Evolutionary conservation across 768 basidiomycete species (phyloP), one percentile per base, ranked within the genome.

Genomic region (Lactarius sp.): DNA sequence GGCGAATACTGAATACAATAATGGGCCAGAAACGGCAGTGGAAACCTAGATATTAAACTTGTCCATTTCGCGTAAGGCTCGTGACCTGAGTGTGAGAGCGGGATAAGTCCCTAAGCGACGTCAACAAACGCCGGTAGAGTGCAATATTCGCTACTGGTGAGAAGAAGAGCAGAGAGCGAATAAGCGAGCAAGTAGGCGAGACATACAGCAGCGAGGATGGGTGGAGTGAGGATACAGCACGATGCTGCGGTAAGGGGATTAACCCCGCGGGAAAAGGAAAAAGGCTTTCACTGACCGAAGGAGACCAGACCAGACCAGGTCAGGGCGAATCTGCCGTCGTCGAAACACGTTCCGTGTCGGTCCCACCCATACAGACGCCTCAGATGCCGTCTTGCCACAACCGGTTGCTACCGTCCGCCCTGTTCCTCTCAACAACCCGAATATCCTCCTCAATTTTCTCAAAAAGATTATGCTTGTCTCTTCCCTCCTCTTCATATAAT

Each of bases 271-370:
- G 51, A 59, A 62, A 59, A 33, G 34, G 52, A 18, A 13, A 27
- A 27, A 34, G 51, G 39, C 10, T 13, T 27, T 27, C 27, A 27
- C 27, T 27, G 27, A 27, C 27, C 27, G 27, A 49, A 4, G 47
- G 47, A 18, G 46, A n/a, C 16, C 14, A 46, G 51, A 41, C 37
- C 37, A 41, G 59, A 42, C 36, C 44, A 33, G 16, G 47, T 64
- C 63, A 66, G 69, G 72, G 71, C 68, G 69, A 69, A 73, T 70
- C 74, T 73, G 70, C 77, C 78, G 80, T 78, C 80, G 79, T 78
- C 82, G 84, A 81, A 86, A 86, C 85, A 88, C 86, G 86, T 88
- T 86, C 84, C 80, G 82, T 80, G 83, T 82, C 77, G 79, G 78
- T 85, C 86, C 81, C 83, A 82, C 80, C 79, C 73, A 72, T 76